Evolutionary conservation across 345 rosid species (phyloP), one percentile per base, ranked within the genome.

Genomic region (Eutrema yunnanense): DNA sequence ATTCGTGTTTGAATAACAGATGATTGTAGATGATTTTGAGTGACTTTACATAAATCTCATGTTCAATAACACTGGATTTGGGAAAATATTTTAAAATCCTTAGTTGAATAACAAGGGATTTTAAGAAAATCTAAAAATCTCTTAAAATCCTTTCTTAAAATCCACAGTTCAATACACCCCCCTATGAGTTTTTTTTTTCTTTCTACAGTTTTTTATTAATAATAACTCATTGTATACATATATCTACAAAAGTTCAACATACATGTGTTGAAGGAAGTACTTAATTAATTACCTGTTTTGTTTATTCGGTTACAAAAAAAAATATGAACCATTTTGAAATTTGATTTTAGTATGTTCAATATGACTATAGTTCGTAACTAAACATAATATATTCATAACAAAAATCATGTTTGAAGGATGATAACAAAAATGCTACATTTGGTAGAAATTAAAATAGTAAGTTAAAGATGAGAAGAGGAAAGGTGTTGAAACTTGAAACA

Each of bases 401-500:
- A 16, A 46, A 34, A 44, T 2, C 62, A 67, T 67, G 22, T 56
- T 12, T 2, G 22, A 69, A 69, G 0, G 11, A 44, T 55, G 10
- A 26, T 57, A 16, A 16, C 16, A 16, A 62, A 41, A 51, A 51
- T 33, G 64, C 1, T 43, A 22, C 29, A 7, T 71, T 51, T n/a
- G 57, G 50, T 10, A 50, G 47, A 43, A 71, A 22, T 22, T 22
- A 22, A 59, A 59, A 1, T 56, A 67, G 19, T 9, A 32, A 50
- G 62, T 40, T 41, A 51, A 58, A 32, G 12, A 41, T 40, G 61
- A 30, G 6, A 32, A 30, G 8, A 29, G 26, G 38, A 60, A 67
- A 67, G 73, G 53, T 43, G 56, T 60, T 40, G 6, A 59, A 58
- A 60, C 57, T 60, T 40, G 6, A 59, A 58, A 67, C 57, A 60